phyloP scores from a whole-genome alignment of 176 grass and related monocot genomes.

The Musa itinerans region DNA sequence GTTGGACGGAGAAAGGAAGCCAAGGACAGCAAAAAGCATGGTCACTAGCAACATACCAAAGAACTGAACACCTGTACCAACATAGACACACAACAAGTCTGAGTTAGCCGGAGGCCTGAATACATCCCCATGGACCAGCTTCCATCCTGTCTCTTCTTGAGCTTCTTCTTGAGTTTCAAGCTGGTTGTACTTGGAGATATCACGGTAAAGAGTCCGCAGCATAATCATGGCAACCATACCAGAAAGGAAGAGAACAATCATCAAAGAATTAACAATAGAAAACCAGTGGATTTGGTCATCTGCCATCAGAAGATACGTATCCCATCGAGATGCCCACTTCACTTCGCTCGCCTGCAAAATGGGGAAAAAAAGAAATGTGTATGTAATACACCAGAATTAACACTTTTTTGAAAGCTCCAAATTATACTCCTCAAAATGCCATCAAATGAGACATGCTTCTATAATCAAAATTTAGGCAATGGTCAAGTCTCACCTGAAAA shows the following conservation, averaged over 20 bases:
- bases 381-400: neutral
- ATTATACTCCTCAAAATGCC: neutral
- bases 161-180: slow-evolving; percentile 2
- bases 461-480: neutral
- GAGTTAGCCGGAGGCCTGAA: slow-evolving; percentile 7
- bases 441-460: neutral
- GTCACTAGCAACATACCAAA: neutral
- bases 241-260: slow-evolving; percentile 10
- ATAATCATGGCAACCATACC: slow-evolving; percentile 11
- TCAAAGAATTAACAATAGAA: slow-evolving; percentile 8
- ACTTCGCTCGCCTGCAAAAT: neutral
- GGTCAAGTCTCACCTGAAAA: slow-evolving; percentile 1
- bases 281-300: slow-evolving; percentile 10
- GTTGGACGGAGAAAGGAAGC: slow-evolving; percentile 11
- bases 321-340: slow-evolving; percentile 9
- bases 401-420: neutral
- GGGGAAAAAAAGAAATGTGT: neutral
- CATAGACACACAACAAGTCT: slow-evolving; percentile 1
- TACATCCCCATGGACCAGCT: slow-evolving; percentile 2
- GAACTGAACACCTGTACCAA: neutral
- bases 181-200: slow-evolving; percentile 12
- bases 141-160: slow-evolving; percentile 9
- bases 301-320: slow-evolving; percentile 10
- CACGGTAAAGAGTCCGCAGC: neutral
- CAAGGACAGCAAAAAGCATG: slow-evolving; percentile 3